A percentile compares a stretch with the other conserved stretches of the same genome.
These are phyloP conservation scores for Thamnidium elegans DNA, from an alignment of 192 early-diverging fungal species.

Conservation along the genomic window DNA sequence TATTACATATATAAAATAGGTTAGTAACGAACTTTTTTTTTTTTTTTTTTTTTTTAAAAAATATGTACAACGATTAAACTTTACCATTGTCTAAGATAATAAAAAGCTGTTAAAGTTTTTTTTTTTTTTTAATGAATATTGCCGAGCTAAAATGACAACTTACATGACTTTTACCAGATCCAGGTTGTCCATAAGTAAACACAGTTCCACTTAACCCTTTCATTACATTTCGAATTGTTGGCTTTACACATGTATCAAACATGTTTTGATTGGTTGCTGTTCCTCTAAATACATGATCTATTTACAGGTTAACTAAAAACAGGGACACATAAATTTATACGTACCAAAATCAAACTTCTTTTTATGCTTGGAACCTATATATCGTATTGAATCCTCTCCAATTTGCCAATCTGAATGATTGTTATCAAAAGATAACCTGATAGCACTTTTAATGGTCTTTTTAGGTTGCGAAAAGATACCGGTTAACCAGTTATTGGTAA, in stretches of 20 bases:
- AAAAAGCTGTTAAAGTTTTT: neutral
- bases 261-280: neutral
- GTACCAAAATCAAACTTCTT: constrained; percentile 16
- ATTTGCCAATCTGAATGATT: neutral
- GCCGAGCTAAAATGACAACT: neutral
- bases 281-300: constrained; percentile 16
- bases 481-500: neutral
- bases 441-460: neutral
- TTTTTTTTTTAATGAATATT: neutral
- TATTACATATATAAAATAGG: neutral
- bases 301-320: neutral
- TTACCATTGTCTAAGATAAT: neutral
- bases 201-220: constrained; percentile 11
- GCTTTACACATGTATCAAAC: constrained; percentile 2
- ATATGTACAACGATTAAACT: too few relatives aligned
- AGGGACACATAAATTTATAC: neutral
- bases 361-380: neutral
- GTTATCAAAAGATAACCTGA: constrained; percentile 6
- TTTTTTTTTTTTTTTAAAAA: neutral
- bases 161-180: constrained; percentile 16
- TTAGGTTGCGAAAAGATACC: neutral
- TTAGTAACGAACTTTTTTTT: neutral
- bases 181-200: constrained; percentile 14
- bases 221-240: constrained; percentile 1
- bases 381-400: neutral